Base-by-base conservation (phyloP, 73 alveolate genomes). In the Paramecium sonneborni region DNA sequence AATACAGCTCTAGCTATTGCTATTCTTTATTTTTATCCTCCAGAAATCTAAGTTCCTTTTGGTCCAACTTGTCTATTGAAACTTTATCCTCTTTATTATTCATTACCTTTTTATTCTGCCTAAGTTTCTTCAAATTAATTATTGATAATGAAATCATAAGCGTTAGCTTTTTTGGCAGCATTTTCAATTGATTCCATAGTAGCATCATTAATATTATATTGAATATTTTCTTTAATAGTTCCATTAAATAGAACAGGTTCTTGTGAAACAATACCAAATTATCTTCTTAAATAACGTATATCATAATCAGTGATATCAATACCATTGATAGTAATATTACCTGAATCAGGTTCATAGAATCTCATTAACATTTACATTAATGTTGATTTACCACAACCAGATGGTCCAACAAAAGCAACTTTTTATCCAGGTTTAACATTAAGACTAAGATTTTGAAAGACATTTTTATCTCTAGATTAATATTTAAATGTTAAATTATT, bases 311-410 rank as follows among this genome's bases (percentile, higher is more conserved):
- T 93, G 3, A 96, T 85, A 34, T 93, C 93, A 7, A 76, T 85
- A 55, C 96, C 98, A 93, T 97, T 98, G 10, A 97, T 91, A 34
- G 92, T 52, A 44, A 97, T 93, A 48, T 38, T 43, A 10, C 99
- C 99, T 57, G 48, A 55, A 76, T 84, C 85, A 11, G 98, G 95
- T 34, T 97, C 99, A 95, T 98, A 98, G 85, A 98, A 97, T 92
- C 98, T 93, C 92, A 97, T 97, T 24, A 98, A 82, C 76, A 98
- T 85, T 88, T 96, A 90, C 74, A 98, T 95, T 46, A 97, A 95
- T 7, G 99, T 97, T 41, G 97, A 92, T 94, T 97, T 97, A 15
- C 99, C 99, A 88, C 98, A 96, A 20, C 99, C 99, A 34, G 98
- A 93, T 20, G 97, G 92, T 6, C 99, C 99, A 38, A 96, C 98